Base-by-base conservation (phyloP, 208 protist genomes). In the Trypanosoma rangeli region DNA sequence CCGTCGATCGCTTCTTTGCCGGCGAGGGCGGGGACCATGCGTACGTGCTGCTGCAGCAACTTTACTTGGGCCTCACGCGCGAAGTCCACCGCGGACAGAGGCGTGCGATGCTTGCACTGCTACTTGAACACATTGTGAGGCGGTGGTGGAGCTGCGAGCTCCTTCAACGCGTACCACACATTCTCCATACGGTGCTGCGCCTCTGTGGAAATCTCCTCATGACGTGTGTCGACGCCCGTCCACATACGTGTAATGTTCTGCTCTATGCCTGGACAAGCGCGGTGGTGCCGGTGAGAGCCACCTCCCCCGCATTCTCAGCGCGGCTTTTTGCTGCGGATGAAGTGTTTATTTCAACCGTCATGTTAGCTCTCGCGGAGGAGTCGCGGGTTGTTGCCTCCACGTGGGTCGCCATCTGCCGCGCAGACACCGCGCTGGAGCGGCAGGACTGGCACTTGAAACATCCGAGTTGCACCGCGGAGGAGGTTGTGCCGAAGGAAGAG, bases 321-420 rank as follows among this genome's bases (percentile, higher is more conserved):
- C 53, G 56, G 20, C 26, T 70, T 29, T 13, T 68, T 18, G 39
- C 65, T 18, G 56, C 79, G 9, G 67, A 73, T 74, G 62, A 82
- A 62, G 53, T 44, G 26, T 64, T 64, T 68, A 12, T 85, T 57
- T 70, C 70, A 44, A 65, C 72, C 20, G 63, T 78, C 26, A 66
- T 87, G 70, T 62, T 83, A 56, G 35, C 81, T 39, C 64, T 82
- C 4, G 52, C 58, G 9, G 50, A 53, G 10, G 69, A 80, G 18
- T 85, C 83, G 0, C 64, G 77, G 10, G 57, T 82, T 5, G 62
- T 92, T 8, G 73, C 82, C 10, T 82, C 83, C 0, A 87, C 83
- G 10, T 92, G 86, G 86, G 9, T 35, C 1, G 79, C 82, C 29
- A 76, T 92, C 35, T 84, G 81, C 46, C 83, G 84, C 31, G 62